Conservation (phyloP, 352 stramenopile species). For the Aphanomyces astaci region DNA sequence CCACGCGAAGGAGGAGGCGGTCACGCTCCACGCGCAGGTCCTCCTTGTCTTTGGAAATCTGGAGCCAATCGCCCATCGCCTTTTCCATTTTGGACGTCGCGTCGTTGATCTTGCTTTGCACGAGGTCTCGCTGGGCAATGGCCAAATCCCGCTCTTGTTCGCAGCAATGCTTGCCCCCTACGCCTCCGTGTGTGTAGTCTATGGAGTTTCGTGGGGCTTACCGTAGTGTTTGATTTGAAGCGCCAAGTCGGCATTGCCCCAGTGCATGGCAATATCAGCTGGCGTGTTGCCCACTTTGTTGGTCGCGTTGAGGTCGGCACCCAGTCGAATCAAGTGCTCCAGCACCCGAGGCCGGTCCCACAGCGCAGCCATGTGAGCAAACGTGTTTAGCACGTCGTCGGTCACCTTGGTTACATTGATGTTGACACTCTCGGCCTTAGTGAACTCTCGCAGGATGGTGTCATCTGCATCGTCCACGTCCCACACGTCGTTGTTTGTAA, state of each 20-base stretch:
- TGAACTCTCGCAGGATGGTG: constrained; percentile 36
- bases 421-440: constrained; percentile 30
- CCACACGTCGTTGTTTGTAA: constrained; percentile 52
- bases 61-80: constrained; percentile 29
- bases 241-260: constrained; percentile 43
- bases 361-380: constrained; percentile 41
- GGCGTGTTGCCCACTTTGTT: constrained; percentile 44
- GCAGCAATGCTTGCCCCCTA: constrained; percentile 41
- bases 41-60: constrained; percentile 41
- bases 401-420: constrained; percentile 27
- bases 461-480: constrained; percentile 47
- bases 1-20: constrained; percentile 26
- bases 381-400: constrained; percentile 37
- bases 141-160: constrained; percentile 49
- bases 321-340: constrained; percentile 40
- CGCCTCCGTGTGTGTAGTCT: too few relatives aligned
- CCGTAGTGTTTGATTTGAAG: constrained; percentile 52
- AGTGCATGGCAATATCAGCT: constrained; percentile 49
- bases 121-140: constrained; percentile 43
- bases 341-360: constrained; percentile 46
- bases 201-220: too few relatives aligned
- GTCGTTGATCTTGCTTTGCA: constrained; percentile 33
- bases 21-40: constrained; percentile 45
- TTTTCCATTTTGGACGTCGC: constrained; percentile 34
- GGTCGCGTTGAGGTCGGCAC: constrained; percentile 36